Evolutionary conservation across 2,329 filamentous ascomycete species (phyloP), one percentile per base, ranked within the genome.

Genomic region (Cyphellophora attinorum): DNA sequence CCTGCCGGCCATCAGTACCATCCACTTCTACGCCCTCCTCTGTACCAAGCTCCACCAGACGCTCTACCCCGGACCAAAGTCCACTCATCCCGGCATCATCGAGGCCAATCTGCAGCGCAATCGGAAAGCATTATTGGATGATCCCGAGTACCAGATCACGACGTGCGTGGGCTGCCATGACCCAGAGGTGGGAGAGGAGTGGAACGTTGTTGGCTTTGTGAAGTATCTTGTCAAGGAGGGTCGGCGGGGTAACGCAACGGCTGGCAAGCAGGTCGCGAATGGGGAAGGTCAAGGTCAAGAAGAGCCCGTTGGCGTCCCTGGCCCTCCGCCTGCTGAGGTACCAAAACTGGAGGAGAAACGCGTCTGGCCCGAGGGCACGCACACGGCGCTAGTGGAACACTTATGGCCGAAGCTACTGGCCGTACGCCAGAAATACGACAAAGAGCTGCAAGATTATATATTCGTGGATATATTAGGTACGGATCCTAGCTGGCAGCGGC

Each of bases 381-480:
- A 31, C 18, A 5, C 12, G 5, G 29, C 17, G 15, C 18, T 31
- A 18, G 29, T 18, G 5, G 13, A 16, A 12, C 5, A 4, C 15
- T 11, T 31, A 12, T 31, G 29, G 29, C 15, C 13, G 3, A 2
- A 8, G 29, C 13, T 31, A 10, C 15, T 31, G 15, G 29, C 15
- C 10, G 19, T 19, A n/a, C 14, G 29, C 15, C 6, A 21, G 18
- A 16, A 17, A 11, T 19, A 31, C 18, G 19, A 11, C 6, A 18
- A 6, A 11, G 19, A 21, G 29, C n/a, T 43, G 8, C 31, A 34
- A 10, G 18, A 27, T 5, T 35, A 43, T 23, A 34, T 44, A 12
- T 28, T 35, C 5, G 36, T 43, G 11, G 43, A 43, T 23, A 34
- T 37, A 12, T 18, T 46, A n/a, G 42, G 32, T 11, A 43, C 40